phyloP scores from a whole-genome alignment of 2,329 filamentous ascomycete genomes.

The Fonsecaea pedrosoi region DNA sequence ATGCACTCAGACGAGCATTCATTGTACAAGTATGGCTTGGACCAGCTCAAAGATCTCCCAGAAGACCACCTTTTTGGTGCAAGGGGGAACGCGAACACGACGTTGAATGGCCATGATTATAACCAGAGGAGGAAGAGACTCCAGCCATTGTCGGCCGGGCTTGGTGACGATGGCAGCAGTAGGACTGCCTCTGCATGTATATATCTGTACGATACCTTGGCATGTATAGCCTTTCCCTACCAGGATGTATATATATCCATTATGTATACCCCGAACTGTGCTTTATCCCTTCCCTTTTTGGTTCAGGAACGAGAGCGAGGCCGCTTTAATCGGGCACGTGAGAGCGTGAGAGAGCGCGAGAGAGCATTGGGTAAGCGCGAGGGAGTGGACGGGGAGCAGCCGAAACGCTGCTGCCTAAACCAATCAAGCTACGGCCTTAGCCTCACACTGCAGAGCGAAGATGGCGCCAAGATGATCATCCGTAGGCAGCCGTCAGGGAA shows the following conservation, averaged over 20 bases:
- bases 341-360: no score
- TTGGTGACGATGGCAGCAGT: neutral
- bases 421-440: no score
- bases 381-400: no score
- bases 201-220: neutral
- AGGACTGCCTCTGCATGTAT: neutral
- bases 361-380: no score
- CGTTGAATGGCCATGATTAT: slow-evolving; percentile 1
- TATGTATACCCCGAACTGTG: no score
- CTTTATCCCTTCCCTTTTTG: no score
- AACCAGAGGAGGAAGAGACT: neutral
- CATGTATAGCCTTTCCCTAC: neutral
- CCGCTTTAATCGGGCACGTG: no score
- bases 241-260: neutral
- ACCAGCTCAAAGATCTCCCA: neutral
- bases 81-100: neutral
- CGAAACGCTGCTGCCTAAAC: no score
- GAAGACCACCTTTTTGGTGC: neutral
- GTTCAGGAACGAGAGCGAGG: no score
- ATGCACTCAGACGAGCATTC: neutral
- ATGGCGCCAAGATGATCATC: no score
- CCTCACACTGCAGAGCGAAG: no score
- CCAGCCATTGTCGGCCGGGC: neutral
- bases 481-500: no score
- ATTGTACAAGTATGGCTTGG: neutral